These are phyloP conservation scores for Gelatoporia subvermispora DNA, from an alignment of 768 basidiomycete genomes.

Conservation along the genomic window DNA sequence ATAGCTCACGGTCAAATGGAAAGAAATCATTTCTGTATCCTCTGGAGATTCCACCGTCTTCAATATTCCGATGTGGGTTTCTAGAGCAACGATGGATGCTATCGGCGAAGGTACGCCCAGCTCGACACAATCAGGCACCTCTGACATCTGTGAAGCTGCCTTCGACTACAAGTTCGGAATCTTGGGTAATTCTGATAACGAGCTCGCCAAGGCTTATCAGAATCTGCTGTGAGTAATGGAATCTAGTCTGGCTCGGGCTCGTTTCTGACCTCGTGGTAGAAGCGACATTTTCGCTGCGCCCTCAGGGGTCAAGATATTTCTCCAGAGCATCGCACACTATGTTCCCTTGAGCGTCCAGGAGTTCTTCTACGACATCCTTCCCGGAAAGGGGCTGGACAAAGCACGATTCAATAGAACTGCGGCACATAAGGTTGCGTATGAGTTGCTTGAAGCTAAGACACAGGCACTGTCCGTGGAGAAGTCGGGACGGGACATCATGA, in stretches of 20 bases:
- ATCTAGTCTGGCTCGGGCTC: not conserved
- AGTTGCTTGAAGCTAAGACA: slow-evolving; percentile 43
- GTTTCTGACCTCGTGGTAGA: slow-evolving; percentile 26
- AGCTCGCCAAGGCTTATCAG: slow-evolving; percentile 50
- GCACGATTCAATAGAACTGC: slow-evolving; percentile 14
- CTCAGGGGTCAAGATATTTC: slow-evolving; percentile 40
- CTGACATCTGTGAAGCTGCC: slow-evolving; percentile 12
- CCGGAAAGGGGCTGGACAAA: slow-evolving; percentile 39
- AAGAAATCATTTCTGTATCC: slow-evolving; percentile 42
- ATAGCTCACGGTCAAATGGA: slow-evolving; percentile 48
- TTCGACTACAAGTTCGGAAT: slow-evolving; percentile 54
- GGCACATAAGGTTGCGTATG: slow-evolving; percentile 34
- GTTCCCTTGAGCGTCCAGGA: slow-evolving; percentile 43
- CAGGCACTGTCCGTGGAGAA: slow-evolving; percentile 45
- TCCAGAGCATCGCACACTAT: slow-evolving; percentile 34
- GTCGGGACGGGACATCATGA: slow-evolving; percentile 49
- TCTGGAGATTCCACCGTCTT: slow-evolving; percentile 36
- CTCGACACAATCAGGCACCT: not conserved
- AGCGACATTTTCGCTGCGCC: slow-evolving; percentile 46
- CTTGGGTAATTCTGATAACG: slow-evolving; percentile 42
- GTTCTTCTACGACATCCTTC: slow-evolving; percentile 43
- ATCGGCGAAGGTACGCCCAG: slow-evolving; percentile 30
- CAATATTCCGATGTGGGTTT: slow-evolving; percentile 44
- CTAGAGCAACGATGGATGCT: slow-evolving; percentile 32
- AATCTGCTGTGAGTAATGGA: slow-evolving; percentile 30